phyloP scores from a whole-genome alignment of 2,329 filamentous ascomycete species.

The Aspergillus ochraceus region DNA sequence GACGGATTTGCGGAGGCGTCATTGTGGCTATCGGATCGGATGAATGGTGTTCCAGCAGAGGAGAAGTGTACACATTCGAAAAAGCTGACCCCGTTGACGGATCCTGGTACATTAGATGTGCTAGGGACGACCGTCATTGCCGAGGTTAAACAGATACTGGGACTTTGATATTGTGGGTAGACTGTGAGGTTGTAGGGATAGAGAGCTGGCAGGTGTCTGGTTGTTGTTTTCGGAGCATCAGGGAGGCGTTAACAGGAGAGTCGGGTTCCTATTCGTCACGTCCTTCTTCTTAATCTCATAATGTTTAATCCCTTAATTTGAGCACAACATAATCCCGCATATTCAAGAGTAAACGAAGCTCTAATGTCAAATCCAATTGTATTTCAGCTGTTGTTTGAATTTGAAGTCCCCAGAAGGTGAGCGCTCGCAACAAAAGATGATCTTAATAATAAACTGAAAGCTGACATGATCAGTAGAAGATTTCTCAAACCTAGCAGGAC shows the following conservation, averaged over 20 bases:
- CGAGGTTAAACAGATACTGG: not conserved
- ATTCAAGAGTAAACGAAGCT: no score
- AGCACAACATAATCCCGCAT: not conserved
- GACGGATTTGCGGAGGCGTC: slow-evolving; percentile 1
- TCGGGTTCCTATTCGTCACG: not conserved
- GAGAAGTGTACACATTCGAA: not conserved
- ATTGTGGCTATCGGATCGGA: not conserved
- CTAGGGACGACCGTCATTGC: not conserved
- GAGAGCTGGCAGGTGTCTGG: not conserved
- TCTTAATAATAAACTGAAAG: no score
- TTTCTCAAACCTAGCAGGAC: no score
- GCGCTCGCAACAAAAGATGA: no score
- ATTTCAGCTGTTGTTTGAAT: no score
- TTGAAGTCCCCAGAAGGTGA: no score
- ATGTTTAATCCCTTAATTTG: not conserved
- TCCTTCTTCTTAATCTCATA: not conserved
- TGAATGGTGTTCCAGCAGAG: not conserved
- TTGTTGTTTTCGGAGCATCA: not conserved
- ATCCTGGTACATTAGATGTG: not conserved
- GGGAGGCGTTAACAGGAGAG: not conserved
- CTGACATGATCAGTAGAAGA: no score
- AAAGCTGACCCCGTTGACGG: not conserved
- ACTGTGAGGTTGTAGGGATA: no score
- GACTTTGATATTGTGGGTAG: not conserved
- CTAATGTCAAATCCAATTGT: no score